Conservation (phyloP, 352 stramenopile genomes). For the Pythium aristosporum region DNA sequence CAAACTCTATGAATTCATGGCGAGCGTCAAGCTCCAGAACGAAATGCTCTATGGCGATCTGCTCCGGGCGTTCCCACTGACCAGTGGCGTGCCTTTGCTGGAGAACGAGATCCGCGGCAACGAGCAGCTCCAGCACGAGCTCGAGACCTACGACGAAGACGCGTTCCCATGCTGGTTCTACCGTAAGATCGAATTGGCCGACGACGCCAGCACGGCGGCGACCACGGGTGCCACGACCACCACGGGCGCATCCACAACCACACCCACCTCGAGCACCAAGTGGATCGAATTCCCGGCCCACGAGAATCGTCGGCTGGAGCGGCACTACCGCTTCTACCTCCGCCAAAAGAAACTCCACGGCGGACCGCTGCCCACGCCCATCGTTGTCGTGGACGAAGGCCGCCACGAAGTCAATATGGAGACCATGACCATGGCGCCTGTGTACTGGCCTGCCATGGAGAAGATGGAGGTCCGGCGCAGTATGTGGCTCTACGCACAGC, state of each 20-base stretch:
- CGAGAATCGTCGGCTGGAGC: constrained; percentile 69
- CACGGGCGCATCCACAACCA: constrained; percentile 4
- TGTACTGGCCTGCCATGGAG: constrained; percentile 79
- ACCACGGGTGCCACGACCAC: neutral
- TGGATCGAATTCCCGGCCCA: constrained; percentile 82
- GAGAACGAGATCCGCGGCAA: constrained; percentile 43
- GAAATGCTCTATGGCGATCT: constrained; percentile 80
- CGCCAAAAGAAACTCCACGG: constrained; percentile 41
- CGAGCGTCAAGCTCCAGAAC: constrained; percentile 82
- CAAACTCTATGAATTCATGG: constrained; percentile 84
- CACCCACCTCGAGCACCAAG: constrained; percentile 25
- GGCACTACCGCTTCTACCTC: constrained; percentile 67
- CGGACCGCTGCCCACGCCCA: constrained; percentile 40
- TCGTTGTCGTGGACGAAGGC: constrained; percentile 82
- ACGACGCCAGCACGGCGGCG: neutral
- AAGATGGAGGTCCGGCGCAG: constrained; percentile 68
- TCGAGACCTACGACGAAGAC: constrained; percentile 52
- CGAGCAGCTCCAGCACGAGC: constrained; percentile 34
- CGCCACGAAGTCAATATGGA: constrained; percentile 78
- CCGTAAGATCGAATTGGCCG: constrained; percentile 45
- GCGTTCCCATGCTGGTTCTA: constrained; percentile 85
- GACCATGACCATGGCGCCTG: constrained; percentile 72
- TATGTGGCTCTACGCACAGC: constrained; percentile 76
- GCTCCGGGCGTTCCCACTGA: constrained; percentile 49
- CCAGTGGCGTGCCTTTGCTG: constrained; percentile 46